Conservation (phyloP, 306 rosid genomes). For the Malus asiatica region DNA sequence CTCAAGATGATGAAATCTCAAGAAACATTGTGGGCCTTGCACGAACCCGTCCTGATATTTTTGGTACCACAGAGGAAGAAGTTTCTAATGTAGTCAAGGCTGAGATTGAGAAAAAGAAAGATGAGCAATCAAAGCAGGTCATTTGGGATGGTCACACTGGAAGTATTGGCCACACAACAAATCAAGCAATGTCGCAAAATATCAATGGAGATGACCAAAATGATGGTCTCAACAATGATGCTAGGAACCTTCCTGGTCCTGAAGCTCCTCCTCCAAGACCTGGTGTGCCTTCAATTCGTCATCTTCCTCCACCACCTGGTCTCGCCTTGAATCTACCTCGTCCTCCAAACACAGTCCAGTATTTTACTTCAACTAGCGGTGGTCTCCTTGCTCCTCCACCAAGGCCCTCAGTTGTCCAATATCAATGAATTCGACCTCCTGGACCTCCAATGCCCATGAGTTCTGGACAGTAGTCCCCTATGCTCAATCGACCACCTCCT, state of each 20-base stretch:
- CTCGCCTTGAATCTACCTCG: constrained; percentile 88
- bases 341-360: constrained; percentile 48
- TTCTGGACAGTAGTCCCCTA: constrained; percentile 58
- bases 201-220: constrained; percentile 60
- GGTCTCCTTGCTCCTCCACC: constrained; percentile 55
- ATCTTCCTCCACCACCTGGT: constrained; percentile 93
- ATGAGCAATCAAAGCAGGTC: constrained; percentile 95
- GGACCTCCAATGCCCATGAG: constrained; percentile 53
- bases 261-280: constrained; percentile 89
- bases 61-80: constrained; percentile 95
- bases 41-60: constrained; percentile 90
- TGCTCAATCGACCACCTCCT: constrained; percentile 50
- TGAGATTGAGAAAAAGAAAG: constrained; percentile 91
- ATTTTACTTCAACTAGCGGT: constrained; percentile 49
- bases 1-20: constrained; percentile 92
- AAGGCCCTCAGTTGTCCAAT: constrained; percentile 48
- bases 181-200: constrained; percentile 87
- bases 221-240: constrained; percentile 45
- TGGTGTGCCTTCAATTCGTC: constrained; percentile 71
- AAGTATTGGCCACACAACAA: constrained; percentile 91
- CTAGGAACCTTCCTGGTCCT: constrained; percentile 74
- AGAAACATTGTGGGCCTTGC: constrained; percentile 87
- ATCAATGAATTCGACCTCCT: constrained; percentile 60
- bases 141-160: constrained; percentile 99
- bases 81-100: constrained; percentile 98